phyloP scores from a whole-genome alignment of 139 green algal genomes.

The Chlorella ohadii region DNA sequence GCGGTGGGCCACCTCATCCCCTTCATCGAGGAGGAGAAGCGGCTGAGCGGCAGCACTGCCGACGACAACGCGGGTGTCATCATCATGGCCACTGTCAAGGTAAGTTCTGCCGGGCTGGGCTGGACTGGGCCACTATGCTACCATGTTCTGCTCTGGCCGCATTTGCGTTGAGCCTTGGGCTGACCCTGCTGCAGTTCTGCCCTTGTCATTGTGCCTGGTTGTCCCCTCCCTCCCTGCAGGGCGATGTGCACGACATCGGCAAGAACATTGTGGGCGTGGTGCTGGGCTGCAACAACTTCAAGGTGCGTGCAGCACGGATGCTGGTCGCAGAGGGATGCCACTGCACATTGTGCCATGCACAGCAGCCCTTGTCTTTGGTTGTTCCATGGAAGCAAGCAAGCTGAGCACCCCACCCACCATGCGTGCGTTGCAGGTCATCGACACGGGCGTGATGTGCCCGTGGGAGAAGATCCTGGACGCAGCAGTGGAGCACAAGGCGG shows the following conservation, averaged over 20 bases:
- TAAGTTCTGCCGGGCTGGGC: background rate
- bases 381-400: too few relatives aligned
- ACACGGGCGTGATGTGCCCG: slow-evolving; percentile 97
- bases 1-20: slow-evolving; percentile 97
- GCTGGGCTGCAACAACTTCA: slow-evolving; percentile 99
- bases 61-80: slow-evolving; percentile 88
- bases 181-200: too few relatives aligned
- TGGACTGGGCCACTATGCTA: background rate
- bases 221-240: slow-evolving; percentile 30
- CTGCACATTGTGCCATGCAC: too few relatives aligned
- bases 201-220: background rate
- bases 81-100: slow-evolving; percentile 97
- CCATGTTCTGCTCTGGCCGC: too few relatives aligned
- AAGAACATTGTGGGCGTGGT: slow-evolving; percentile 99
- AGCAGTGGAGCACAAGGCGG: slow-evolving; percentile 89
- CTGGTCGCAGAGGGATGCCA: too few relatives aligned
- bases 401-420: too few relatives aligned
- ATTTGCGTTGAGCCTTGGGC: too few relatives aligned
- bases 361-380: too few relatives aligned
- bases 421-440: slow-evolving; percentile 81
- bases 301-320: too few relatives aligned
- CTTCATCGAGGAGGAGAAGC: slow-evolving; percentile 99
- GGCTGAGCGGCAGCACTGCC: slow-evolving; percentile 47
- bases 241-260: slow-evolving; percentile 99
- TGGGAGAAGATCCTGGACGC: slow-evolving; percentile 96